Percentiles rank a stretch among this genome's conserved stretches.
phyloP scores from a whole-genome alignment of 1,284 basidiomycete genomes.

The Macrocystidia cucumis region DNA sequence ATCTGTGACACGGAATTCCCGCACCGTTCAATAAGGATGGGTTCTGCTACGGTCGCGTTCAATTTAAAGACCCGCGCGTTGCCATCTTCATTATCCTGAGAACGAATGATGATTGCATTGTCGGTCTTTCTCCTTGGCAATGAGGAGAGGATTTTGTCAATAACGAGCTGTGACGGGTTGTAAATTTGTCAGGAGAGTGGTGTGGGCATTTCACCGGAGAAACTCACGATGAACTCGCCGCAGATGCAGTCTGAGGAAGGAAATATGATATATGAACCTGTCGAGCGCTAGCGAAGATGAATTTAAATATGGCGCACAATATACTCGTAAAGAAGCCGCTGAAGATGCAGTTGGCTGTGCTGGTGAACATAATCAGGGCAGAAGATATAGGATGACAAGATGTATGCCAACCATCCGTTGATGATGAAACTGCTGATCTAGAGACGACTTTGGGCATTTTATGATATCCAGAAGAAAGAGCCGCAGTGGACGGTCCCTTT shows the following conservation, averaged over 20 bases:
- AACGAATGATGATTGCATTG: conserved; percentile 63
- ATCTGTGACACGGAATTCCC: conserved; percentile 11
- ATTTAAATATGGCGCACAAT: conserved; percentile 39
- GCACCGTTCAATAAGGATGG: conserved; percentile 68
- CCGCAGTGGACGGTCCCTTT: not conserved
- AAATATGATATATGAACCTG: too few relatives aligned
- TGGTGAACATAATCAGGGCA: conserved; percentile 20
- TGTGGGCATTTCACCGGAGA: too few relatives aligned
- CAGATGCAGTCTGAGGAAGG: conserved; percentile 65
- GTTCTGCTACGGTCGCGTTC: conserved; percentile 56
- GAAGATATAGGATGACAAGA: conserved; percentile 6
- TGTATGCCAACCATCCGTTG: conserved; percentile 64
- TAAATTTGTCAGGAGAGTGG: conserved; percentile 5
- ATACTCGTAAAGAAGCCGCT: conserved; percentile 67
- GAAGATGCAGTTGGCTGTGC: conserved; percentile 76
- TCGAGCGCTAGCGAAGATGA: conserved; percentile 6
- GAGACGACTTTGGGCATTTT: conserved; percentile 80
- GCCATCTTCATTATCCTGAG: conserved; percentile 45
- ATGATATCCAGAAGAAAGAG: too few relatives aligned
- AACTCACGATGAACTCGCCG: conserved; percentile 74
- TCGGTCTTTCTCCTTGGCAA: conserved; percentile 71
- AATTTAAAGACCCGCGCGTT: conserved; percentile 73
- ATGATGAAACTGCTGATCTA: conserved; percentile 73
- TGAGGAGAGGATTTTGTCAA: conserved; percentile 64
- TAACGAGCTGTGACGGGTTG: conserved; percentile 53